These are phyloP conservation scores for Arthrinium puccinioides DNA, from an alignment of 2,329 filamentous ascomycete species.

Conservation along the genomic window DNA sequence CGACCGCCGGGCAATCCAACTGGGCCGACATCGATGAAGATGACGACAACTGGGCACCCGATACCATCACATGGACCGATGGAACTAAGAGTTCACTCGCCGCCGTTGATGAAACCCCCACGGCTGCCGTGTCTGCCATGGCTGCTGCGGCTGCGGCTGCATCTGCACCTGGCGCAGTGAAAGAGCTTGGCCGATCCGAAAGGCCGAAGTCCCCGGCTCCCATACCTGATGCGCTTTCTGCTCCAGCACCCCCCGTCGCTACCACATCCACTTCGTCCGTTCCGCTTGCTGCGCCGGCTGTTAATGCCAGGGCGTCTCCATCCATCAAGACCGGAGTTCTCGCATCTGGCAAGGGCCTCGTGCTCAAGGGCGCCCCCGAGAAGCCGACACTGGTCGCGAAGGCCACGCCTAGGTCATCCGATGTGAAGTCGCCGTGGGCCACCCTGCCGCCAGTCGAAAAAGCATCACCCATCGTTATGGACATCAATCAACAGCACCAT, in stretches of 20 bases:
- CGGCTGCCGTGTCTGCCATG: conserved; percentile 17
- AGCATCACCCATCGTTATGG: conserved; percentile 60
- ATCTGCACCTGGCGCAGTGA: conserved; percentile 16
- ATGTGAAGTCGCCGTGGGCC: conserved; percentile 89
- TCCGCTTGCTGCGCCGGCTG: conserved; percentile 3
- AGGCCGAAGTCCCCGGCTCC: conserved; percentile 39
- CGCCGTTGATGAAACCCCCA: conserved; percentile 41
- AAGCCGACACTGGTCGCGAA: conserved; percentile 70
- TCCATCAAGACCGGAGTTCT: conserved; percentile 37
- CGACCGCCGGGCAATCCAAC: conserved; percentile 62
- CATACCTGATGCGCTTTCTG: neutral
- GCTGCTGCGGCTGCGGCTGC: conserved; percentile 19
- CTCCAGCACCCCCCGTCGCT: neutral
- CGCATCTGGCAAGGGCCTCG: conserved; percentile 51
- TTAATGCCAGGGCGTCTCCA: conserved; percentile 26
- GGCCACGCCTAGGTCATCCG: conserved; percentile 56
- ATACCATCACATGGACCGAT: conserved; percentile 82
- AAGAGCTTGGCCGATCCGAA: conserved; percentile 23
- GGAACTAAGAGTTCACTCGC: conserved; percentile 75
- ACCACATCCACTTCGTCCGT: conserved; percentile 1
- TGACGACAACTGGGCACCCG: conserved; percentile 61
- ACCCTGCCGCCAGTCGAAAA: conserved; percentile 78
- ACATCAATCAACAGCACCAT: conserved; percentile 34
- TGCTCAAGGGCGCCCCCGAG: conserved; percentile 60
- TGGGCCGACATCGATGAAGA: conserved; percentile 90